A percentile compares a stretch with the other conserved stretches of the same genome.
Evolutionary conservation across 1,139 yeast species (phyloP).

Genomic region (Saccharomycopsis hybrid): DNA sequence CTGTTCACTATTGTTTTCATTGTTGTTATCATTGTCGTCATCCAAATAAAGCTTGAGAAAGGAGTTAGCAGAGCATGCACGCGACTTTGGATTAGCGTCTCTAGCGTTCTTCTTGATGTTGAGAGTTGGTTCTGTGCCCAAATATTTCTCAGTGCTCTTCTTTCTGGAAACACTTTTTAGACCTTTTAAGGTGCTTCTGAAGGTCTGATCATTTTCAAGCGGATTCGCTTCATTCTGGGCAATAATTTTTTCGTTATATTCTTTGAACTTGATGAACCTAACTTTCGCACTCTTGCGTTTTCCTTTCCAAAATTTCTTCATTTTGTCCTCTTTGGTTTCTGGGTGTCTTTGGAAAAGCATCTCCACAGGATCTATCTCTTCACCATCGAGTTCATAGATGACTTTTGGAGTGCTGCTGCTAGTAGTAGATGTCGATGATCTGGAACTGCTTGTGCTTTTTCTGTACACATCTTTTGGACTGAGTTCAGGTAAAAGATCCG

Average conservation of each 20-base stretch:
- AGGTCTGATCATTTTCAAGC: neutral
- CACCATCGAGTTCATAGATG: conserved; percentile 16
- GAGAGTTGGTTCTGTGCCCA: too few relatives aligned
- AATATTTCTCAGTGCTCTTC: too few relatives aligned
- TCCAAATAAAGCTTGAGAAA: too few relatives aligned
- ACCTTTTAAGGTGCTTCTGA: neutral
- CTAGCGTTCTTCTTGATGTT: neutral
- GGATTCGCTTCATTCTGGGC: conserved; percentile 6
- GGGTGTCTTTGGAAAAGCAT: conserved; percentile 14
- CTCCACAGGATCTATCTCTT: conserved; percentile 19
- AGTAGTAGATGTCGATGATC: too few relatives aligned
- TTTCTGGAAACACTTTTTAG: neutral
- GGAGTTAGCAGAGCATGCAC: too few relatives aligned
- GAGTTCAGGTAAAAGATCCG: conserved; percentile 1
- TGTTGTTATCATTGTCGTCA: too few relatives aligned
- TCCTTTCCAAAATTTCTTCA: conserved; percentile 3
- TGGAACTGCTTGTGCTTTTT: too few relatives aligned
- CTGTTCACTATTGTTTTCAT: too few relatives aligned
- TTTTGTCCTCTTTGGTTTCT: conserved; percentile 12
- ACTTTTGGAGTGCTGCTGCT: neutral
- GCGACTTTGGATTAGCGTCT: neutral
- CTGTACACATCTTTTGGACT: conserved; percentile 4
- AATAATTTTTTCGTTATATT: conserved; percentile 4
- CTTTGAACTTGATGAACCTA: conserved; percentile 13
- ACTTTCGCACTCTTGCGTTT: conserved; percentile 2